Evolutionary conservation across 306 rosid genomes (phyloP).

Genomic region (Echinosophora koreensis): DNA sequence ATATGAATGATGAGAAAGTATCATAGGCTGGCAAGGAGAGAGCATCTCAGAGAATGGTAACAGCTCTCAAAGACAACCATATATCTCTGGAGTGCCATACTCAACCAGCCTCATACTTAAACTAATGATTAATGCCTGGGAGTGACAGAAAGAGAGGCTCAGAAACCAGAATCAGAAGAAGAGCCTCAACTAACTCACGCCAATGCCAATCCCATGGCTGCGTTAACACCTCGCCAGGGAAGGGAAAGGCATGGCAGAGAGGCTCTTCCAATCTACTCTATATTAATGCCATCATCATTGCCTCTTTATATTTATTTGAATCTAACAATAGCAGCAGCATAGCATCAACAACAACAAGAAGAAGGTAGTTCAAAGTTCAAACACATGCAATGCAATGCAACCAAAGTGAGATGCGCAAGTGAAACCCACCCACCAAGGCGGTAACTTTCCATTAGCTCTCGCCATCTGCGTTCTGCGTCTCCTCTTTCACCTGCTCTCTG

Average conservation of each 20-base stretch:
- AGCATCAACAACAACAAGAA: neutral
- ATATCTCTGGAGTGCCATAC: constrained; percentile 5
- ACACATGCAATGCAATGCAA: neutral
- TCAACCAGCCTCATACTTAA: constrained; percentile 43
- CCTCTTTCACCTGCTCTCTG: no score
- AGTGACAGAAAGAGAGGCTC: constrained; percentile 1
- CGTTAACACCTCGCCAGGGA: neutral
- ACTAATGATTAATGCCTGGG: constrained; percentile 3
- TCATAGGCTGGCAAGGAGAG: neutral
- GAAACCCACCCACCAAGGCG: neutral
- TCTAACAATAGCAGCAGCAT: neutral
- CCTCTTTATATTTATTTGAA: neutral
- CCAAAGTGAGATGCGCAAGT: neutral
- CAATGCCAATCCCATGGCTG: constrained; percentile 3
- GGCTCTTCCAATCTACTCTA: neutral
- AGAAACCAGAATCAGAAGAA: constrained; percentile 25
- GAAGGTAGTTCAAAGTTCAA: neutral
- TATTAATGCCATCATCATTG: neutral
- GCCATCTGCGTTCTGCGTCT: no score
- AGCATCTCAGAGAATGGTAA: constrained; percentile 30
- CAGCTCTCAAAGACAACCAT: constrained; percentile 38
- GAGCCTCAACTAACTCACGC: no score
- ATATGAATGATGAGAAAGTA: constrained; percentile 10
- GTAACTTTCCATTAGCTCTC: neutral
- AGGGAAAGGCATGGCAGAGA: no score